phyloP scores from a whole-genome alignment of 441 rosid genomes.

The Viola pubescens region DNA sequence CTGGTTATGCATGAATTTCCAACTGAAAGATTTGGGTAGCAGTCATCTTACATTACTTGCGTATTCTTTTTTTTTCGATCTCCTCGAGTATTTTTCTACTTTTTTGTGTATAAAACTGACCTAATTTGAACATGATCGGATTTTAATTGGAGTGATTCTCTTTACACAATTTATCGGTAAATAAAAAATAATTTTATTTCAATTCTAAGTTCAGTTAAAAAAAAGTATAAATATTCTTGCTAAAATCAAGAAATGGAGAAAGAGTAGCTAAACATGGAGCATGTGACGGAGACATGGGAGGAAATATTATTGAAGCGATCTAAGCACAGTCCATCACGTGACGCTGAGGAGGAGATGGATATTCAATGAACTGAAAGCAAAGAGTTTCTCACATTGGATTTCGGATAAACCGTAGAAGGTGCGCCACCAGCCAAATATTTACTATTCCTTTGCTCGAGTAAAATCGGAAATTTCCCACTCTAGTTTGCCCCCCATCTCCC shows the following conservation, averaged over 20 bases:
- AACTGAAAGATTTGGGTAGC: neutral
- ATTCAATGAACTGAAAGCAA: constrained; percentile 18
- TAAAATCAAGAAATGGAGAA: neutral
- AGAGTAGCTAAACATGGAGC: constrained; percentile 14
- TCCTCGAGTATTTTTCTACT: neutral
- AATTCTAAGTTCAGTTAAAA: neutral
- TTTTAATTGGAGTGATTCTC: neutral
- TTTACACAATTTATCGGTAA: too few relatives aligned
- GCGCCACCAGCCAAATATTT: neutral
- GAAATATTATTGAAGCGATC: constrained; percentile 12
- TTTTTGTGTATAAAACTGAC: neutral
- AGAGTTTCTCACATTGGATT: constrained; percentile 4
- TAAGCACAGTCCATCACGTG: constrained; percentile 28
- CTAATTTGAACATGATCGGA: neutral
- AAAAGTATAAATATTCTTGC: neutral
- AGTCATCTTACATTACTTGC: neutral
- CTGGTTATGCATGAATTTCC: neutral
- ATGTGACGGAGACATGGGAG: constrained; percentile 21
- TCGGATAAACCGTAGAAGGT: neutral
- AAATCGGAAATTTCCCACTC: neutral
- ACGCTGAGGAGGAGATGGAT: constrained; percentile 11
- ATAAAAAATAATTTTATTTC: neutral
- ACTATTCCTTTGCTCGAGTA: neutral
- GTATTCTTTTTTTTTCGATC: too few relatives aligned
- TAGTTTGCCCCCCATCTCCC: neutral